phyloP scores from a whole-genome alignment of 1,284 basidiomycete genomes.

The Ganoderma resinaceum region DNA sequence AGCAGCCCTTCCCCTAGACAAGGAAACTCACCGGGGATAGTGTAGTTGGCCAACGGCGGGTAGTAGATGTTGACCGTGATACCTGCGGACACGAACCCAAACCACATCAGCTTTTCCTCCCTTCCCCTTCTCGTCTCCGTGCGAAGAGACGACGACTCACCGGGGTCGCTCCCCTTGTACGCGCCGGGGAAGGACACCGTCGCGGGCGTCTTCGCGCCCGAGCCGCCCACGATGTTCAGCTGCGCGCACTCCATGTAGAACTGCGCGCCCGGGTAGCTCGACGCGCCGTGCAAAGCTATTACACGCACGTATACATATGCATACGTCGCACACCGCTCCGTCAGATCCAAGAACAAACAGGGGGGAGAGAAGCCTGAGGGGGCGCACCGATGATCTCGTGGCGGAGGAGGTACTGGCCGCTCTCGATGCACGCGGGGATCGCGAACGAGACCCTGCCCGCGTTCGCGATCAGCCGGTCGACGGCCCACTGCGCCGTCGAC shows the following conservation, averaged over 20 bases:
- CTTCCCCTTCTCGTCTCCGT: neutral
- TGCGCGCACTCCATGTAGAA: slow-evolving; percentile 64
- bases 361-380: slow-evolving; percentile 53
- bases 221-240: slow-evolving; percentile 55
- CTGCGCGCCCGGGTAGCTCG: slow-evolving; percentile 57
- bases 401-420: slow-evolving; percentile 60
- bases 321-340: too few species aligned
- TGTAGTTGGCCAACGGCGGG: slow-evolving; percentile 28
- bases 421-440: slow-evolving; percentile 55
- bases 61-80: slow-evolving; percentile 36
- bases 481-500: slow-evolving; percentile 48
- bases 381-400: slow-evolving; percentile 57
- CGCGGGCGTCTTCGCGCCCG: slow-evolving; percentile 49
- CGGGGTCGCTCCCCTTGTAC: slow-evolving; percentile 44
- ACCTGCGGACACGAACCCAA: slow-evolving; percentile 20
- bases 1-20: neutral
- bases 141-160: slow-evolving; percentile 12
- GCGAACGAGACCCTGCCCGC: slow-evolving; percentile 61
- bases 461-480: slow-evolving; percentile 56
- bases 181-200: slow-evolving; percentile 61
- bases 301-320: slow-evolving; percentile 24
- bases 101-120: neutral
- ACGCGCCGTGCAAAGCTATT: slow-evolving; percentile 50
- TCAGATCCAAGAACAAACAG: too few species aligned
- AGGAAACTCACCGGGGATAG: slow-evolving; percentile 28